phyloP scores from a whole-genome alignment of 2,329 filamentous ascomycete genomes.

The Colletotrichum cuscutae region DNA sequence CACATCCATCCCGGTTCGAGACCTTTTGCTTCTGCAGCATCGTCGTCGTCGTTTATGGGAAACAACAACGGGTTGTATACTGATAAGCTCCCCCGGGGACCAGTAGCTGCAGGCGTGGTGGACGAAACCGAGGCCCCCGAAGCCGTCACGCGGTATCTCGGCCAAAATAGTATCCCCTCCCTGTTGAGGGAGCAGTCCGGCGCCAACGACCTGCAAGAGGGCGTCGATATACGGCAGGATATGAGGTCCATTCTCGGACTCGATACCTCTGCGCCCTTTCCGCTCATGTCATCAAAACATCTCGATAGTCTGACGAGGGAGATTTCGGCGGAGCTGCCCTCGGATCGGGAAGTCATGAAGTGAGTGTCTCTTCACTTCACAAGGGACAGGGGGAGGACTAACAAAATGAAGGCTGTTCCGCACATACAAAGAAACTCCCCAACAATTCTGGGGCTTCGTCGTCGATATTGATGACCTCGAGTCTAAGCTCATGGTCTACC shows the following conservation, averaged over 20 bases:
- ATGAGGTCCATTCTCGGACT: slow-evolving; percentile 74
- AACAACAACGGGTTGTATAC: slow-evolving; percentile 28
- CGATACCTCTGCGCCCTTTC: slow-evolving; percentile 74
- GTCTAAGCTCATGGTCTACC: slow-evolving; percentile 71
- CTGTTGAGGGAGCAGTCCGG: slow-evolving; percentile 70
- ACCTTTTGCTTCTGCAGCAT: background rate
- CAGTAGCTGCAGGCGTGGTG: slow-evolving; percentile 48
- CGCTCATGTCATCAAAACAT: slow-evolving; percentile 72
- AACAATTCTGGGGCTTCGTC: slow-evolving; percentile 75
- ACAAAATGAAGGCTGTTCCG: slow-evolving; percentile 63
- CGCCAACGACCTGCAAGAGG: slow-evolving; percentile 60
- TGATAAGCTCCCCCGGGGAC: slow-evolving; percentile 24
- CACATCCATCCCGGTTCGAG: slow-evolving; percentile 6
- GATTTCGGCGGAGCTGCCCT: slow-evolving; percentile 70
- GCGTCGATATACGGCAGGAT: slow-evolving; percentile 69
- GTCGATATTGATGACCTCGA: slow-evolving; percentile 75
- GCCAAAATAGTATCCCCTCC: slow-evolving; percentile 76
- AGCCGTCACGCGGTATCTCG: slow-evolving; percentile 67
- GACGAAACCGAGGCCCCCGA: slow-evolving; percentile 66
- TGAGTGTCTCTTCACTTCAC: slow-evolving; percentile 47
- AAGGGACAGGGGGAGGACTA: background rate
- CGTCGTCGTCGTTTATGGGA: slow-evolving; percentile 12
- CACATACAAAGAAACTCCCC: slow-evolving; percentile 74
- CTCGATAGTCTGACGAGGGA: slow-evolving; percentile 69
- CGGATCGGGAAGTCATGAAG: slow-evolving; percentile 75